Evolutionary conservation across 2,329 filamentous ascomycete genomes (phyloP).

Genomic region (Hymenotorrendiella dingleyae): DNA sequence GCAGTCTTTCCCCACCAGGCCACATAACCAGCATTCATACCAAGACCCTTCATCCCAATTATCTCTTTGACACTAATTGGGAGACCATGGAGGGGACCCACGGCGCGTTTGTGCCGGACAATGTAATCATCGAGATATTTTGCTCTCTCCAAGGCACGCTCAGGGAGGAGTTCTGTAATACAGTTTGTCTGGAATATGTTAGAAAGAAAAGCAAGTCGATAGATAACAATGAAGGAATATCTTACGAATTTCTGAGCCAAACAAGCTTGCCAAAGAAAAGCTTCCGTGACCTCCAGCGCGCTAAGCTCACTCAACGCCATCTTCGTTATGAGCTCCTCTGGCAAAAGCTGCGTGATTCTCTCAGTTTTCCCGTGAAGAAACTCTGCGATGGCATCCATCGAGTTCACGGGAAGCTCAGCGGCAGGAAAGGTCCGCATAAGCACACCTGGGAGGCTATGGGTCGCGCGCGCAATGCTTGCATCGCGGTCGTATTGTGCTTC

Average conservation of each 20-base stretch:
- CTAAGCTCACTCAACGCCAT: conserved; percentile 38
- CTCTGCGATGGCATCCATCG: conserved; percentile 33
- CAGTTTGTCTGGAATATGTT: conserved; percentile 16
- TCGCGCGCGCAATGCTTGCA: conserved; percentile 34
- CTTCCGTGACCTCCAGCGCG: conserved; percentile 39
- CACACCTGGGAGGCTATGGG: conserved; percentile 30
- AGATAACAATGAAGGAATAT: not conserved
- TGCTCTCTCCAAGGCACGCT: conserved; percentile 16
- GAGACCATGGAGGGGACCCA: conserved; percentile 57
- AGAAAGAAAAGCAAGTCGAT: not conserved
- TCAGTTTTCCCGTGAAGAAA: conserved; percentile 39
- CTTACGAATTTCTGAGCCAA: conserved; percentile 43
- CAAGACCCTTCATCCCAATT: conserved; percentile 40
- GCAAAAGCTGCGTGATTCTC: conserved; percentile 39
- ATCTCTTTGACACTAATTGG: conserved; percentile 52
- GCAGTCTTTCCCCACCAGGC: conserved; percentile 38
- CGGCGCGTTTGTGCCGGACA: conserved; percentile 27
- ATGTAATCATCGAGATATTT: conserved; percentile 19
- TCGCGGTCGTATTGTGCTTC: conserved; percentile 39
- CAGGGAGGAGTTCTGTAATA: conserved; percentile 18
- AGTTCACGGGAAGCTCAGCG: conserved; percentile 13
- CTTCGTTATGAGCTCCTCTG: conserved; percentile 38
- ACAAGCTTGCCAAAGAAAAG: conserved; percentile 48
- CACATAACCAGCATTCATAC: conserved; percentile 42
- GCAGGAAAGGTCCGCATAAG: conserved; percentile 7